Evolutionary conservation across 176 grass and related monocot genomes (phyloP), one percentile per base, ranked within the genome.

Genomic region (Lolium multiflorum): DNA sequence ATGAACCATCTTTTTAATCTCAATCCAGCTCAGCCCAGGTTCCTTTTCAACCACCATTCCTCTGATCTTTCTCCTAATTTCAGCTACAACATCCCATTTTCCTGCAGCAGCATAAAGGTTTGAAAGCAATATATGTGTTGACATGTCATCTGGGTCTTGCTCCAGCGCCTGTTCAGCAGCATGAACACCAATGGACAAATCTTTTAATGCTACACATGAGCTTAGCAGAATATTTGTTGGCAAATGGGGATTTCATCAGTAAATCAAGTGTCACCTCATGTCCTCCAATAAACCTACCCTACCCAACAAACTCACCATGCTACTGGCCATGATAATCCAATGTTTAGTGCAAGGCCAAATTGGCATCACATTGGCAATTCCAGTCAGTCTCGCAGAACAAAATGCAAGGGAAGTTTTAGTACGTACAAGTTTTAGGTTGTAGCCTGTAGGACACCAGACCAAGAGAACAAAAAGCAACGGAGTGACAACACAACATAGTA

Each of bases 251-350:
- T 79, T 86, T 88, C 24, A 41, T 78, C 74, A 98, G 86, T 28
- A 98, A 85, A 70, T 91, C 86, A 74, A 94, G 63, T 9, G 91
- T 86, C 91, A n/a, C n/a, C n/a, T n/a, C n/a, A n/a, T n/a, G n/a
- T 98, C 93, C n/a, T 91, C 83, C 84, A 98, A 82, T 67, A 98
- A 65, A 74, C 88, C 93, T 44, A 65, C 82, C 61, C 83, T 93
- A 70, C 96, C 88, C 51, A 95, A 80, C 79, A 98, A 95, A 89
- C 77, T 92, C 75, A 90, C 90, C 96, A 98, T 94, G 88, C 93
- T 95, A 84, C 88, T 90, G 28, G n/a, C n/a, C n/a, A n/a, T n/a
- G n/a, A n/a, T n/a, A n/a, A n/a, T n/a, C n/a, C n/a, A n/a, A n/a
- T n/a, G n/a, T n/a, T n/a, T n/a, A n/a, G n/a, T n/a, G n/a, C n/a